Conservation (phyloP, 1,139 yeast genomes). For the Geotrichum histeridarum region DNA sequence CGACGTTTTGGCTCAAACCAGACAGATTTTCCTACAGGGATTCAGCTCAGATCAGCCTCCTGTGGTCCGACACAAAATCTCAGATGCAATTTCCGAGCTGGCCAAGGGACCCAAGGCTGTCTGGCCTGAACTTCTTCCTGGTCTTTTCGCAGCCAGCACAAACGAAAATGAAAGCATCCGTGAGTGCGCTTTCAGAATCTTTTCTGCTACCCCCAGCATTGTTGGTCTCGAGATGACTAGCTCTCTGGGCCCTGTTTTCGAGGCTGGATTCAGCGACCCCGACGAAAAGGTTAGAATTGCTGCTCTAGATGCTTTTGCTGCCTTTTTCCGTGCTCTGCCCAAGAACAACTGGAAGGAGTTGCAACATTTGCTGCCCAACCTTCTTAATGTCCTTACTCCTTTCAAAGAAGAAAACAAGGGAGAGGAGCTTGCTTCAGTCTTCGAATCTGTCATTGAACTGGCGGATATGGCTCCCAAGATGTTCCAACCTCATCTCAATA, state of each 20-base stretch:
- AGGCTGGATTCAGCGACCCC: constrained; percentile 70
- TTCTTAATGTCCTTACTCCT: constrained; percentile 82
- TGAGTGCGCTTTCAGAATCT: constrained; percentile 86
- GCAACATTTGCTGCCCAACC: constrained; percentile 72
- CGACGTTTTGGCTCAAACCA: constrained; percentile 57
- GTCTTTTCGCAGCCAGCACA: constrained; percentile 63
- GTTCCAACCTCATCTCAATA: constrained; percentile 84
- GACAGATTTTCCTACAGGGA: constrained; percentile 64
- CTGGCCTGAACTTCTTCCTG: constrained; percentile 78
- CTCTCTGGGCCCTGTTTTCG: constrained; percentile 64
- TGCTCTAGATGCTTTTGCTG: constrained; percentile 87
- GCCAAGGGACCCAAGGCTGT: constrained; percentile 44
- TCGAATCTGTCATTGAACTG: constrained; percentile 81
- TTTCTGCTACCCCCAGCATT: constrained; percentile 77
- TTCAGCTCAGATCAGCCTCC: constrained; percentile 61
- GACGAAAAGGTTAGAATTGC: constrained; percentile 84
- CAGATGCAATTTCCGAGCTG: constrained; percentile 91
- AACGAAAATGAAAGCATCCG: constrained; percentile 66
- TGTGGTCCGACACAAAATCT: constrained; percentile 79
- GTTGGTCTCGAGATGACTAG: constrained; percentile 46
- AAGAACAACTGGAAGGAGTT: constrained; percentile 71
- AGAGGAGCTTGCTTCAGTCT: constrained; percentile 74
- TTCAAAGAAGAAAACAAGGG: constrained; percentile 75
- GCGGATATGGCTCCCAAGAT: constrained; percentile 92
- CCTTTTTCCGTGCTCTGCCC: constrained; percentile 78